phyloP scores from a whole-genome alignment of 768 basidiomycete species.

The Suillus brevipes region DNA sequence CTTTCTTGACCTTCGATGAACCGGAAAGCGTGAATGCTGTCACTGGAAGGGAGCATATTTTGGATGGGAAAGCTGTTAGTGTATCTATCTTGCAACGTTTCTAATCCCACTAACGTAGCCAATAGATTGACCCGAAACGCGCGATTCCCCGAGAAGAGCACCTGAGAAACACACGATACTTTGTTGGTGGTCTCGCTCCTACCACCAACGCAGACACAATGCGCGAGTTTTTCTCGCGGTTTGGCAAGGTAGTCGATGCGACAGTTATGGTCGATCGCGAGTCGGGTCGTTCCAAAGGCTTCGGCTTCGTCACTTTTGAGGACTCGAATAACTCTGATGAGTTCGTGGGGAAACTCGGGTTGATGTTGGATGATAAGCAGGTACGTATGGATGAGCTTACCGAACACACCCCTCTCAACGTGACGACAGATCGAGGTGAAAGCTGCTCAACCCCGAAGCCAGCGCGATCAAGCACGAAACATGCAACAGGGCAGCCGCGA shows the following conservation, averaged over 20 bases:
- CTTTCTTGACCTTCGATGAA: conserved; percentile 81
- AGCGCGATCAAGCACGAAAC: conserved; percentile 54
- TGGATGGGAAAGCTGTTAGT: conserved; percentile 79
- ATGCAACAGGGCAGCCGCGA: conserved; percentile 24
- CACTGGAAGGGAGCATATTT: conserved; percentile 61
- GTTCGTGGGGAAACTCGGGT: conserved; percentile 64
- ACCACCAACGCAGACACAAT: conserved; percentile 70
- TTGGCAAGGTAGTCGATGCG: conserved; percentile 80
- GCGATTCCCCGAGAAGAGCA: conserved; percentile 86
- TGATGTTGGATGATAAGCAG: conserved; percentile 76
- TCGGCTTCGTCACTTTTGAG: conserved; percentile 84
- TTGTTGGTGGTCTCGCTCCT: conserved; percentile 75
- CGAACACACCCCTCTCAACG: background rate
- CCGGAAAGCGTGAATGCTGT: conserved; percentile 63
- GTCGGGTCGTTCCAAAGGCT: conserved; percentile 73
- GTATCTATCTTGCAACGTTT: background rate
- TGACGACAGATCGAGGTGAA: conserved; percentile 74
- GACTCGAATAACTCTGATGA: conserved; percentile 62
- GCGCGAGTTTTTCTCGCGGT: conserved; percentile 66
- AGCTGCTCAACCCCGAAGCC: conserved; percentile 70
- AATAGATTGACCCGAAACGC: conserved; percentile 84
- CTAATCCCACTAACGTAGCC: background rate
- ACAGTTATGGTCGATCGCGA: conserved; percentile 87
- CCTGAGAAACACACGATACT: conserved; percentile 72
- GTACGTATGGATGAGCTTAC: conserved; percentile 37